Conservation (phyloP, 805 yeast genomes). For the Zygoascus bituminiphila region DNA sequence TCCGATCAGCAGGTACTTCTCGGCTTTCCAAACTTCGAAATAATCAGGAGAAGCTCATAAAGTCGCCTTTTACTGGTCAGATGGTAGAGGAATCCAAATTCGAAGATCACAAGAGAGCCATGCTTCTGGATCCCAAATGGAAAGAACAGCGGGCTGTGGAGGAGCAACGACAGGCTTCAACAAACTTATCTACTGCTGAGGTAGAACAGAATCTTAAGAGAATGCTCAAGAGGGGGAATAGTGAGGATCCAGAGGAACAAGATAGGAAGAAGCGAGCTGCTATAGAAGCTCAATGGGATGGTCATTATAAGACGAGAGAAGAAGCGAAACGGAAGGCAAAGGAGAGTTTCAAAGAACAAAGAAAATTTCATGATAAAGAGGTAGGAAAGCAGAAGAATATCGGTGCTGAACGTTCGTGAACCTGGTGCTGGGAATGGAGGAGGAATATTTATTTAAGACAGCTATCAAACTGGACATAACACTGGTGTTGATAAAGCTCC, state of each 20-base stretch:
- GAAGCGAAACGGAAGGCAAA: slow-evolving; percentile 17
- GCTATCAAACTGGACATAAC: too few relatives aligned
- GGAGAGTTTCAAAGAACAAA: neutral
- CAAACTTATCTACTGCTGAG: slow-evolving; percentile 29
- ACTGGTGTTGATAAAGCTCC: too few relatives aligned
- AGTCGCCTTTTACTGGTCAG: slow-evolving; percentile 75
- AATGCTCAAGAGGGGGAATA: slow-evolving; percentile 24
- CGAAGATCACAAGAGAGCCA: slow-evolving; percentile 54
- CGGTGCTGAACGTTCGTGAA: neutral
- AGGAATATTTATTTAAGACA: neutral
- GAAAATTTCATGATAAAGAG: neutral
- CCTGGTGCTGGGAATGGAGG: neutral
- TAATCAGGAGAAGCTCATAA: slow-evolving; percentile 34
- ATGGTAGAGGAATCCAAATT: slow-evolving; percentile 62
- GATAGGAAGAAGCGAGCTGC: slow-evolving; percentile 14
- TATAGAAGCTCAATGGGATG: slow-evolving; percentile 22
- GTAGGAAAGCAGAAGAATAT: neutral
- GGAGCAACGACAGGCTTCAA: slow-evolving; percentile 24
- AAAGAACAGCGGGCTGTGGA: slow-evolving; percentile 47
- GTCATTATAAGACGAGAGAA: slow-evolving; percentile 15
- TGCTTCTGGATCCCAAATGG: slow-evolving; percentile 72
- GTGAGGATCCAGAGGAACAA: slow-evolving; percentile 6
- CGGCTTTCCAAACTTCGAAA: slow-evolving; percentile 35
- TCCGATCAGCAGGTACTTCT: slow-evolving; percentile 64
- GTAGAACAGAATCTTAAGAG: slow-evolving; percentile 33